Evolutionary conservation across 768 basidiomycete genomes (phyloP).

Genomic region (Agaricus subrufescens): DNA sequence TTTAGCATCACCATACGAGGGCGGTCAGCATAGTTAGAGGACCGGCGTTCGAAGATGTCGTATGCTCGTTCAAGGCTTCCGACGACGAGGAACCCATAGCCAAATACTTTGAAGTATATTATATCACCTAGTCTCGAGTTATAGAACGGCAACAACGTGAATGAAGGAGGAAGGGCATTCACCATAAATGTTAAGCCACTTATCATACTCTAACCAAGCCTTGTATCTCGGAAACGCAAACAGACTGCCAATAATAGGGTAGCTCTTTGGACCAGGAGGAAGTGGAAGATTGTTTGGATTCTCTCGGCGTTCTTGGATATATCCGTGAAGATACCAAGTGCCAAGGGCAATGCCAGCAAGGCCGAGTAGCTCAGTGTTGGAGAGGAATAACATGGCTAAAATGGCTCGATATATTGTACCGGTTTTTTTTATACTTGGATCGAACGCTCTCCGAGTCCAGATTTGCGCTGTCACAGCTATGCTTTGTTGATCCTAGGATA

Average conservation of each 20-base stretch:
- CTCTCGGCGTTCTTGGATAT: not conserved
- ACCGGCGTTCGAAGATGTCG: conserved; percentile 5
- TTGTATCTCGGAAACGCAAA: not conserved
- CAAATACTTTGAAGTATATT: conserved; percentile 11
- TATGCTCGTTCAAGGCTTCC: not conserved
- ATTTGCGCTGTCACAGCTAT: too few relatives aligned
- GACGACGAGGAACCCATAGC: conserved; percentile 9
- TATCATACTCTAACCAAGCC: conserved; percentile 10
- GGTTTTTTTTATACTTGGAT: too few relatives aligned
- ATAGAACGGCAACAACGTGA: too few relatives aligned
- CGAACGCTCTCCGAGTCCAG: too few relatives aligned
- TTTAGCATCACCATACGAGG: not conserved
- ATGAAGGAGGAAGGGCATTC: not conserved
- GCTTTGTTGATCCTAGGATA: too few relatives aligned
- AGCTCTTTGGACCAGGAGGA: conserved; percentile 7
- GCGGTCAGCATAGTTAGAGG: conserved; percentile 5
- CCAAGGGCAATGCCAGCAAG: not conserved
- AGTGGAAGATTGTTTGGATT: not conserved
- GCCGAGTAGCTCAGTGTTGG: not conserved
- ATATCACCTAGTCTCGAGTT: conserved; percentile 9
- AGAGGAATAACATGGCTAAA: not conserved
- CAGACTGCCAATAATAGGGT: conserved; percentile 7
- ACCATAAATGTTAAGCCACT: conserved; percentile 3
- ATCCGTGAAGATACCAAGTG: not conserved
- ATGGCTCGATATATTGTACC: too few relatives aligned